Percentiles rank a stretch among this genome's conserved stretches.
phyloP scores from a whole-genome alignment of 768 basidiomycete genomes.

The Tulasnella sp. region DNA sequence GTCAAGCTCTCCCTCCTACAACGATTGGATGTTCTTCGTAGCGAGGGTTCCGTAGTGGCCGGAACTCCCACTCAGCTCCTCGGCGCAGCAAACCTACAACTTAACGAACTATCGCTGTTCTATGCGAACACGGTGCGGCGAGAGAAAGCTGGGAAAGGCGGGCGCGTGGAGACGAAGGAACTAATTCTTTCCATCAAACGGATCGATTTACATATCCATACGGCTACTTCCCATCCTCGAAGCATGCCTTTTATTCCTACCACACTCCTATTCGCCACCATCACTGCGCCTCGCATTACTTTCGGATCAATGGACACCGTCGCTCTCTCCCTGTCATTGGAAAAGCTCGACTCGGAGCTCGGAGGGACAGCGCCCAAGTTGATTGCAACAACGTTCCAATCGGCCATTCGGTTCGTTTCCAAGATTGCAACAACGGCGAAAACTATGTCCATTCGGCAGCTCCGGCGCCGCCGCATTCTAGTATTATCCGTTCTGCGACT shows the following conservation, averaged over 20 bases:
- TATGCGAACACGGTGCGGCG: not conserved
- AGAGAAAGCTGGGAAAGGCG: not conserved
- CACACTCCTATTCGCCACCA: conserved; percentile 20
- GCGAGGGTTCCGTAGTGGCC: not conserved
- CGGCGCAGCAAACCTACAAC: conserved; percentile 15
- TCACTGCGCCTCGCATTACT: not conserved
- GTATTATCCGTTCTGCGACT: conserved; percentile 20
- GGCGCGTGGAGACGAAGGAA: not conserved
- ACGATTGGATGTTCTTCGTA: conserved; percentile 16
- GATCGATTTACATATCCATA: conserved; percentile 25
- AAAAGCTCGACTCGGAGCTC: not conserved
- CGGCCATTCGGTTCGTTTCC: conserved; percentile 15
- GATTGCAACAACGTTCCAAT: conserved; percentile 19
- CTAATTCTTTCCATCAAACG: not conserved
- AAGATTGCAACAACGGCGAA: conserved; percentile 33
- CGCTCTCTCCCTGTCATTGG: not conserved
- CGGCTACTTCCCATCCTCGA: conserved; percentile 29
- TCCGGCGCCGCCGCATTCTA: not conserved
- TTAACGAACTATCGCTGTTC: conserved; percentile 13
- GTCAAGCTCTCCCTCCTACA: conserved; percentile 26
- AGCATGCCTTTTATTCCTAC: conserved; percentile 23
- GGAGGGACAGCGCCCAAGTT: conserved; percentile 6
- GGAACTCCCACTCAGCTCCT: conserved; percentile 30
- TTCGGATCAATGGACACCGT: not conserved
- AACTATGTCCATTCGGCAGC: not conserved